These are phyloP conservation scores for Sugiyamaella qingdaonensis DNA, from an alignment of 805 yeast species.

Conservation along the genomic window DNA sequence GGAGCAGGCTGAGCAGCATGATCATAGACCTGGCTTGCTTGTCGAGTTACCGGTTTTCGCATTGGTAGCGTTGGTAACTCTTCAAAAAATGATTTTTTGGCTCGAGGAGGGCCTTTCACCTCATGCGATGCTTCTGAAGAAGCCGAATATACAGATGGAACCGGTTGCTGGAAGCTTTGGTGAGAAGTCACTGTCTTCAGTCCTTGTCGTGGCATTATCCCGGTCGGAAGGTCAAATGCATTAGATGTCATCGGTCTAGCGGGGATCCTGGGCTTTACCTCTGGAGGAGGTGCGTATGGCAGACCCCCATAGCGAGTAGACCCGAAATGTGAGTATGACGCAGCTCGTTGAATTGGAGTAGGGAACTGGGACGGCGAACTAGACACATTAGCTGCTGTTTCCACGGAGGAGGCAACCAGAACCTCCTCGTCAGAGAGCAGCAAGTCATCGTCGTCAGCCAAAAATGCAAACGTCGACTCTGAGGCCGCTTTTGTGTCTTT, in stretches of 20 bases:
- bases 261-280: slow-evolving; percentile 7
- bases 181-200: slow-evolving; percentile 21
- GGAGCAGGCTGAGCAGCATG: slow-evolving; percentile 11
- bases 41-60: slow-evolving; percentile 17
- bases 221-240: slow-evolving; percentile 34
- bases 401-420: slow-evolving; percentile 6
- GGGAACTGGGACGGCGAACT: slow-evolving; percentile 6
- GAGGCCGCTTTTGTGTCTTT: neutral
- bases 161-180: slow-evolving; percentile 10
- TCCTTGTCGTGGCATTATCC: slow-evolving; percentile 28
- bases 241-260: slow-evolving; percentile 24
- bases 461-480: slow-evolving; percentile 23
- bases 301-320: slow-evolving; percentile 9
- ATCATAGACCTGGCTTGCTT: slow-evolving; percentile 15
- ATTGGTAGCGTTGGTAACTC: slow-evolving; percentile 48
- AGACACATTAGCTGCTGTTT: slow-evolving; percentile 4
- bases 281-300: slow-evolving; percentile 6
- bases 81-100: slow-evolving; percentile 50
- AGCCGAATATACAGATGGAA: slow-evolving; percentile 11
- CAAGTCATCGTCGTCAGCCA: slow-evolving; percentile 33
- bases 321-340: slow-evolving; percentile 5
- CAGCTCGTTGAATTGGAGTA: slow-evolving; percentile 10
- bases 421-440: slow-evolving; percentile 29
- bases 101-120: slow-evolving; percentile 11
- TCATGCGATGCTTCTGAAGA: slow-evolving; percentile 12